Evolutionary conservation across 352 stramenopile species (phyloP).

Genomic region (Pseudoperonospora humuli): DNA sequence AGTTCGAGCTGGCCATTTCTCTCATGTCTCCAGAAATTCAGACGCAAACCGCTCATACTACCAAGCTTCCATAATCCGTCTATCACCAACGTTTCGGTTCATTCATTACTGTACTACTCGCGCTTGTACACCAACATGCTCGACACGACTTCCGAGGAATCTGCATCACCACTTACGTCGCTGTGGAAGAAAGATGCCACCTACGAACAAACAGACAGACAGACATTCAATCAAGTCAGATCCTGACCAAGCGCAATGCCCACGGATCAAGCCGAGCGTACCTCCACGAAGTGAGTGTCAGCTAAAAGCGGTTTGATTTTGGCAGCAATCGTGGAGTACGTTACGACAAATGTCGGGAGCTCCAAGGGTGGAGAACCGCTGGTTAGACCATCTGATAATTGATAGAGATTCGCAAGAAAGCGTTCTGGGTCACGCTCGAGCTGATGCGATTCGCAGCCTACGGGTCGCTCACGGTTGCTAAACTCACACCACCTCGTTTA

Average conservation of each 20-base stretch:
- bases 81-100: constrained; percentile 3
- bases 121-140: constrained; percentile 67
- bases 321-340: constrained; percentile 44
- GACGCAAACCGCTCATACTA: constrained; percentile 2
- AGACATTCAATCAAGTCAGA: constrained; percentile 7
- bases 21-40: constrained; percentile 7
- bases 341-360: constrained; percentile 58
- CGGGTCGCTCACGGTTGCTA: constrained; percentile 50
- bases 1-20: constrained; percentile 3
- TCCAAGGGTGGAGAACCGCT: constrained; percentile 16
- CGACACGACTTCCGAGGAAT: constrained; percentile 44
- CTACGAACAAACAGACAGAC: constrained; percentile 22
- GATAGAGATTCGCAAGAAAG: constrained; percentile 52
- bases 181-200: constrained; percentile 57
- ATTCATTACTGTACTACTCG: constrained; percentile 8
- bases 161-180: constrained; percentile 59
- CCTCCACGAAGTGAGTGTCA: constrained; percentile 39
- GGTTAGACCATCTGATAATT: constrained; percentile 21
- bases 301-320: constrained; percentile 45
- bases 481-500: constrained; percentile 2
- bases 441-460: constrained; percentile 61
- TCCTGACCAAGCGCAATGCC: background rate
- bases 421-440: constrained; percentile 43
- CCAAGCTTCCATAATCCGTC: constrained; percentile 13
- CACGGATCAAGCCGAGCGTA: constrained; percentile 12